These are phyloP conservation scores for Senna siamea DNA, from an alignment of 306 rosid species.

Conservation along the genomic window DNA sequence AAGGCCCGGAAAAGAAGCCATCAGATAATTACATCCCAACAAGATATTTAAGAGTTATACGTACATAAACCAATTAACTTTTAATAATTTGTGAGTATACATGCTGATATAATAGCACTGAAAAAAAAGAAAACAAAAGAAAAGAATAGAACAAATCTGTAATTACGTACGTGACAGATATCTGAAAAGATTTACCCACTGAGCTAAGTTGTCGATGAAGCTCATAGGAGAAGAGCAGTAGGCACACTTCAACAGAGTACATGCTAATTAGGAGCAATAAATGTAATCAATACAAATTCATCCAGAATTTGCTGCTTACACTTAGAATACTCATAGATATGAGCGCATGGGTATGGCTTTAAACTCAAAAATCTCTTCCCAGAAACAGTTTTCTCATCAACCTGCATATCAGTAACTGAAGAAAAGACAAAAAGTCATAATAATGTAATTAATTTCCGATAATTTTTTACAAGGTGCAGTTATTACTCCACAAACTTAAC, in stretches of 20 bases:
- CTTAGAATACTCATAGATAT: constrained; percentile 77
- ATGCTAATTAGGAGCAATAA: constrained; percentile 39
- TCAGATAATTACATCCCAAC: constrained; percentile 8
- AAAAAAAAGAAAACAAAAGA: constrained; percentile 31
- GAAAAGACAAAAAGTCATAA: constrained; percentile 8
- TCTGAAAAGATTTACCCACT: constrained; percentile 57
- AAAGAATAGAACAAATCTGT: constrained; percentile 25
- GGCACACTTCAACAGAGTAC: constrained; percentile 58
- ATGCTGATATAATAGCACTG: constrained; percentile 18
- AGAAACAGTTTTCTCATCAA: constrained; percentile 67
- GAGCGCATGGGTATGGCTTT: constrained; percentile 71
- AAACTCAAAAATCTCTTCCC: constrained; percentile 61
- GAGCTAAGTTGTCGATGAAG: constrained; percentile 70
- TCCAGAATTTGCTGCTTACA: constrained; percentile 50
- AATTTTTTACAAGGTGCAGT: not conserved
- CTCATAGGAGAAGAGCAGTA: constrained; percentile 77
- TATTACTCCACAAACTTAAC: constrained; percentile 6
- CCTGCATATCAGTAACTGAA: constrained; percentile 60
- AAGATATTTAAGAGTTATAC: constrained; percentile 26
- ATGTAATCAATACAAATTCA: constrained; percentile 28
- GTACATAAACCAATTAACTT: constrained; percentile 2
- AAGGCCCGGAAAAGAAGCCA: constrained; percentile 7
- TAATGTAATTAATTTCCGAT: not conserved
- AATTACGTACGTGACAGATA: constrained; percentile 70
- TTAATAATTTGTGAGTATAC: constrained; percentile 1